Base-by-base conservation (phyloP, 2,329 filamentous ascomycete species). In the Colletotrichum trifolii region DNA sequence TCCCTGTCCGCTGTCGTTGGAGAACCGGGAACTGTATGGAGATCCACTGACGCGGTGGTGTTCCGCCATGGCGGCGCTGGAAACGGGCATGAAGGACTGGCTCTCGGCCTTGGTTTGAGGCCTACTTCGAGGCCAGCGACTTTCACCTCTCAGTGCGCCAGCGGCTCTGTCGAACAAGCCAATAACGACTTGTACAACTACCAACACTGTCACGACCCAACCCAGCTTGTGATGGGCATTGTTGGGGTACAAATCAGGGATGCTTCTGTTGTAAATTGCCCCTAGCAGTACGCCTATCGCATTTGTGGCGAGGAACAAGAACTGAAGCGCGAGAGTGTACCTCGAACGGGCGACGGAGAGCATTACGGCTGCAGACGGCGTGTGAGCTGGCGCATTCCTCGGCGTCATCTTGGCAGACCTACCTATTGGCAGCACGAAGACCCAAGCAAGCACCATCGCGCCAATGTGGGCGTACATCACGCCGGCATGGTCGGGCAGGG, bases 171-270 rank as follows among this genome's bases (percentile, higher is more conserved):
- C 88, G 50, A 93, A 78, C 59, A 93, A 74, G 53, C 88, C 87
- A 74, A 97, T 81, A 43, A 91, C 71, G 13, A 91, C 84, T 79
- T 97, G 95, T 0, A 85, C 88, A 56, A 83, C 83, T 10, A 91
- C 83, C 4, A 94, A 82, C 82, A 87, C 91, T 3, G 91, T 95
- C 36, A 91, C 84, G 46, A 92, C 83, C 95, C 95, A 98, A 59
- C 94, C 94, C 47, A 95, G 85, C 76, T 92, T 94, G 80, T 94
- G 89, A 76, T 97, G 94, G n/a, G 91, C 87, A 74, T 97, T 97
- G 74, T 91, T 90, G 38, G 89, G 89, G 75, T 97, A 97, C 25
- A 97, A 81, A 73, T 97, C 92, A 1, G 94, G 93, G 0, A 93
- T 97, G 68, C 86, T 88, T 63, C 86, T 83, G 75, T 96, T 93